Evolutionary conservation across 1,284 basidiomycete genomes (phyloP).

Genomic region (Cutaneotrichosporon mucoides): DNA sequence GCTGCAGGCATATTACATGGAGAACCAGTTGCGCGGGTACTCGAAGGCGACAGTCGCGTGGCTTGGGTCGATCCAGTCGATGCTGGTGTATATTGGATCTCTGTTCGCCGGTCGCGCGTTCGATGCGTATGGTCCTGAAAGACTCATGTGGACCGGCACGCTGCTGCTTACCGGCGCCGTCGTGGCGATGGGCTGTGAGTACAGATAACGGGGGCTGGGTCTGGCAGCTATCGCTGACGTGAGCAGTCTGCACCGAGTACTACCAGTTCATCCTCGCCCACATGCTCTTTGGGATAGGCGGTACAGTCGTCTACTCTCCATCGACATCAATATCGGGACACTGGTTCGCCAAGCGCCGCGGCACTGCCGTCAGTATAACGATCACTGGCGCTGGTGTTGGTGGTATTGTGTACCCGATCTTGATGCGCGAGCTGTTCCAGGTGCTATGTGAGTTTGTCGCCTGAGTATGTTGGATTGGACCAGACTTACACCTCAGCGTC

Average conservation of each 20-base stretch:
- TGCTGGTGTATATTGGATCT: conserved; percentile 34
- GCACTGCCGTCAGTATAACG: conserved; percentile 43
- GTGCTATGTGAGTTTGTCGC: conserved; percentile 8
- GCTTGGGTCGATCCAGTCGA: conserved; percentile 37
- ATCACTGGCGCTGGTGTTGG: conserved; percentile 40
- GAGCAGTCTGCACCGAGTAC: conserved; percentile 40
- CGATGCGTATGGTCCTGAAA: conserved; percentile 38
- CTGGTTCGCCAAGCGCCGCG: conserved; percentile 41
- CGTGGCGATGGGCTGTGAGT: conserved; percentile 40
- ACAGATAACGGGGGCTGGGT: too few relatives aligned
- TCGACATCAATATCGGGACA: conserved; percentile 42
- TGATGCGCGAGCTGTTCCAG: conserved; percentile 21
- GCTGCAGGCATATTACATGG: conserved; percentile 39
- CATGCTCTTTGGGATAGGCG: conserved; percentile 37
- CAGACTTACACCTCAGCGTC: conserved; percentile 12
- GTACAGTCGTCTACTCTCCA: conserved; percentile 39
- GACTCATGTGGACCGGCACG: conserved; percentile 30
- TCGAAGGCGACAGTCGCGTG: conserved; percentile 40
- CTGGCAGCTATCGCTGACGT: too few relatives aligned
- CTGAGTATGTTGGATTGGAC: too few relatives aligned
- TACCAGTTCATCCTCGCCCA: conserved; percentile 46
- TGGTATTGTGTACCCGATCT: conserved; percentile 32
- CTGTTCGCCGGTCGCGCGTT: conserved; percentile 41
- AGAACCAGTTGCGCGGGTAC: conserved; percentile 34
- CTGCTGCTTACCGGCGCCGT: conserved; percentile 31